Percentiles rank a stretch among this genome's conserved stretches.
phyloP scores from a whole-genome alignment of 2,329 filamentous ascomycete species.

The Ophiostoma piceae region DNA sequence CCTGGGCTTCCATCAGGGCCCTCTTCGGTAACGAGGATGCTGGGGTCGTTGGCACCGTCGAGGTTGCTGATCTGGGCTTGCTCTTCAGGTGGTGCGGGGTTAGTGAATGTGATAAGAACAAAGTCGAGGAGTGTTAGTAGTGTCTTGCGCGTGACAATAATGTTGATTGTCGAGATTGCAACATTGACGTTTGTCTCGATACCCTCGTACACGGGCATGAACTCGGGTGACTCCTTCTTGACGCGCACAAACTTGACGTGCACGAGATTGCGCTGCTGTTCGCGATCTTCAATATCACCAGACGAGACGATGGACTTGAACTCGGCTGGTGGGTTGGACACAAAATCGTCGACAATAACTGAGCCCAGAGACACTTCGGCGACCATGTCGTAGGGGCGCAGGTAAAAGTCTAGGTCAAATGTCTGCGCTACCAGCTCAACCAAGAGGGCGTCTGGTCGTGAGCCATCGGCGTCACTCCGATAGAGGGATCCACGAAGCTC shows the following conservation, averaged over 20 bases:
- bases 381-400: conserved; percentile 85
- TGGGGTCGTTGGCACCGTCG: conserved; percentile 27
- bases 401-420: conserved; percentile 82
- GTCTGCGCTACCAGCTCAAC: conserved; percentile 87
- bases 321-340: conserved; percentile 79
- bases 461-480: conserved; percentile 72
- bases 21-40: neutral
- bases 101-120: conserved; percentile 81
- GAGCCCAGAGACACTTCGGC: conserved; percentile 85
- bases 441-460: conserved; percentile 71
- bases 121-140: conserved; percentile 91
- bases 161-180: conserved; percentile 88
- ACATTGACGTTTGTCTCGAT: conserved; percentile 91
- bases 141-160: conserved; percentile 90
- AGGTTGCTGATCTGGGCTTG: conserved; percentile 36
- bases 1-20: conserved; percentile 31
- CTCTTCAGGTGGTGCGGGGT: conserved; percentile 45
- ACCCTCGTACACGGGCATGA: conserved; percentile 84
- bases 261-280: conserved; percentile 75
- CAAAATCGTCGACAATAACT: conserved; percentile 87
- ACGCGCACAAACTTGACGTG: conserved; percentile 85
- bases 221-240: conserved; percentile 86
- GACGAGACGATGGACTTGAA: conserved; percentile 98
- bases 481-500: conserved; percentile 90
- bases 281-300: conserved; percentile 63